Evolutionary conservation across 352 stramenopile species (phyloP).

Genomic region (Blastocystis sp.): DNA sequence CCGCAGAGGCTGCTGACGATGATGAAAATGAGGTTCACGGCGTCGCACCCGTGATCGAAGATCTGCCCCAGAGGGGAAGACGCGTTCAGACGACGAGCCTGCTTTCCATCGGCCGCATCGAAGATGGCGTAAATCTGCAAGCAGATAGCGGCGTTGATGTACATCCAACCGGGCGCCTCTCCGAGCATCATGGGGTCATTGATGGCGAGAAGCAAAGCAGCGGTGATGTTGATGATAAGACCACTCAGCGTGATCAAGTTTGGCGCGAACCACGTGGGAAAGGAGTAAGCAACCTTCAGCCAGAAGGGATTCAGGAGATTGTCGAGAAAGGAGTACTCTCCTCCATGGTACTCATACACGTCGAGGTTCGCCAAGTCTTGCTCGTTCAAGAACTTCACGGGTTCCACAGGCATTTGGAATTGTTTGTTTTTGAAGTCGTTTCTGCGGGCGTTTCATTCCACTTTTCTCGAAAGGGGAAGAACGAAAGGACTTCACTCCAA

Average conservation of each 20-base stretch:
- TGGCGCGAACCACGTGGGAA: slow-evolving; percentile 61
- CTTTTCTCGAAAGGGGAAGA: background rate
- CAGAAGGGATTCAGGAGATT: slow-evolving; percentile 66
- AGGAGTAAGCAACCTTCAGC: slow-evolving; percentile 47
- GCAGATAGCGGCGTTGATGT: slow-evolving; percentile 77
- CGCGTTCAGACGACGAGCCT: slow-evolving; percentile 86
- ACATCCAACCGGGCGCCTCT: slow-evolving; percentile 72
- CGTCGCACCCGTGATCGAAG: slow-evolving; percentile 87
- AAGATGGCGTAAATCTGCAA: slow-evolving; percentile 88
- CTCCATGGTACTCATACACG: slow-evolving; percentile 68
- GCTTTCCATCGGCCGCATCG: slow-evolving; percentile 97
- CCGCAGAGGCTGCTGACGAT: slow-evolving; percentile 29
- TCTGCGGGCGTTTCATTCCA: background rate
- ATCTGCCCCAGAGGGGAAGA: slow-evolving; percentile 91
- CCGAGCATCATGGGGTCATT: slow-evolving; percentile 46
- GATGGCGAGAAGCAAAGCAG: slow-evolving; percentile 77
- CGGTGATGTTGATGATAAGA: slow-evolving; percentile 75
- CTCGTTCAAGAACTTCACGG: slow-evolving; percentile 20
- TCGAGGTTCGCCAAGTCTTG: slow-evolving; percentile 49
- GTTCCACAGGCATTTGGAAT: background rate
- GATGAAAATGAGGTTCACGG: slow-evolving; percentile 57
- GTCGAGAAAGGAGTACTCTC: slow-evolving; percentile 55
- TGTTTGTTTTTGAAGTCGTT: background rate
- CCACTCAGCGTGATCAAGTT: slow-evolving; percentile 64
- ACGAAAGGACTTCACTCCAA: background rate